These are phyloP conservation scores for Maudiozyma turicensis DNA, from an alignment of 805 yeast species.

Conservation along the genomic window DNA sequence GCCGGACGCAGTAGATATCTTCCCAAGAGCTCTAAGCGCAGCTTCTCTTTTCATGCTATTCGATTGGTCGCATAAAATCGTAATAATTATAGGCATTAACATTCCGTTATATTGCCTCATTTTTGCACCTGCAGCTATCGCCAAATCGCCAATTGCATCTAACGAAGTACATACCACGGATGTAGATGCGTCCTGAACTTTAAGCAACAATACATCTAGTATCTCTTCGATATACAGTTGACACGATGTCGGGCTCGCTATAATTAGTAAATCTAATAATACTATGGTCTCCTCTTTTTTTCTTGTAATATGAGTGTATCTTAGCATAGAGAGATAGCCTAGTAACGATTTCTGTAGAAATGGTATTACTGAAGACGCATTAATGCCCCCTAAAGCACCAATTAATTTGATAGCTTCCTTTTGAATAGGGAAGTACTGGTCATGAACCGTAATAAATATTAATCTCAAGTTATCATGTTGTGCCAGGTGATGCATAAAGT, in stretches of 20 bases:
- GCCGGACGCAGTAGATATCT: conserved; percentile 81
- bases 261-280: conserved; percentile 60
- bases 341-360: conserved; percentile 78
- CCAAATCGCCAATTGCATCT: conserved; percentile 77
- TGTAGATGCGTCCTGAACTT: conserved; percentile 60
- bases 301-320: conserved; percentile 64
- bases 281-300: conserved; percentile 83
- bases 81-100: conserved; percentile 80
- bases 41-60: conserved; percentile 83
- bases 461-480: conserved; percentile 86
- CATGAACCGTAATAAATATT: conserved; percentile 81
- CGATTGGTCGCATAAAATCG: conserved; percentile 85
- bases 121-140: conserved; percentile 82
- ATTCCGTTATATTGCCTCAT: conserved; percentile 61
- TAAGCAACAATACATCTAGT: conserved; percentile 72
- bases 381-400: conserved; percentile 75
- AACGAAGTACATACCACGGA: conserved; percentile 83
- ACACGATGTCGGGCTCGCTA: conserved; percentile 72
- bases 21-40: conserved; percentile 80
- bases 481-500: conserved; percentile 84
- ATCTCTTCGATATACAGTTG: conserved; percentile 87
- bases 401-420: conserved; percentile 67
- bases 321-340: conserved; percentile 76
- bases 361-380: conserved; percentile 95
- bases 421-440: conserved; percentile 77